Base-by-base conservation (phyloP, 1,284 basidiomycete species). In the Cystobasidiaceae sp. region DNA sequence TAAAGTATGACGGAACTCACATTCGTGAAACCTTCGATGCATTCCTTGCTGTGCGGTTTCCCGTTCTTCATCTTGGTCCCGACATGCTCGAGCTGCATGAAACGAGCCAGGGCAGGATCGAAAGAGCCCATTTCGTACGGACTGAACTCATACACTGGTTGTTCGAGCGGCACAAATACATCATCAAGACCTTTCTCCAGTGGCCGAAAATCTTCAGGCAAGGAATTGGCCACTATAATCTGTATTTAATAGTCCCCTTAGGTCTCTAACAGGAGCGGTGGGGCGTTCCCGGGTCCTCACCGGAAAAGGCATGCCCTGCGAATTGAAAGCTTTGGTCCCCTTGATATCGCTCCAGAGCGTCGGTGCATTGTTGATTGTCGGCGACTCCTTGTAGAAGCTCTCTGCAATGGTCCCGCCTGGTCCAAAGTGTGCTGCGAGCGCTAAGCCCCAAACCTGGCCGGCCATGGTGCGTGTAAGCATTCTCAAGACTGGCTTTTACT, bases 1-100 rank as follows among this genome's bases (percentile, higher is more conserved):
- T 33, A 52, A 30, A 23, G 11, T 9, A n/a, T 52, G 39, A 86
- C 71, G 71, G 86, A 86, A 0, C 81, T 81, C 0, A 82, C 84
- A 71, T 86, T 82, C 70, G 87, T 85, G 67, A 87, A 87, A 8
- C 81, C 82, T 1, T 79, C 81, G 15, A 86, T 82, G 70, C 86
- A 87, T 9, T 49, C 21, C 2, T 77, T 72, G 68, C 81, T 82
- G 9, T 73, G 74, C 1, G 84, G 80, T 62, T 75, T 74, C 4
- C 83, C 83, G 61, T 84, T 80, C 11, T 74, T 72, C 11, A 87
- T 74, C 67, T 80, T 79, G 0, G 86, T 86, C 8, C 86, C 86
- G 5, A 79, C 79, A 70, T 82, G 85, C 0, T 81, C 77, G 34
- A 84, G 74, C 68, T 84, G 83, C 71, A 82, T 79, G 73, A 83